phyloP scores from a whole-genome alignment of 805 yeast genomes.

The Ogataea angusta region DNA sequence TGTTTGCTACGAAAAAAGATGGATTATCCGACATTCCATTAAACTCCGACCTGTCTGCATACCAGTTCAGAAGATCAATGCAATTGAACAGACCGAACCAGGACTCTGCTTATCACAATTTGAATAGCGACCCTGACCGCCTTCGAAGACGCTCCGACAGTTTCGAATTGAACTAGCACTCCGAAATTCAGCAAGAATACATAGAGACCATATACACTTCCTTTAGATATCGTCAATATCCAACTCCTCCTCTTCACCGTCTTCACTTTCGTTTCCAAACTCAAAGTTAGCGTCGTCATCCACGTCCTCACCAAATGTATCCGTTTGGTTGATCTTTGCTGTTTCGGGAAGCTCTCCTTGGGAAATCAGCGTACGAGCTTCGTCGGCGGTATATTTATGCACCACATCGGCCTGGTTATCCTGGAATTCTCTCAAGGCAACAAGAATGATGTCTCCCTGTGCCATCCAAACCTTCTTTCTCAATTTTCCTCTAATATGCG shows the following conservation, averaged over 20 bases:
- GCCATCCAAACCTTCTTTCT: conserved; percentile 99
- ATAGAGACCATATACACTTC: conserved; percentile 4
- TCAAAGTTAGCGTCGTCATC: conserved; percentile 98
- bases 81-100: conserved; percentile 48
- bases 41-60: conserved; percentile 76
- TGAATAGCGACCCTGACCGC: conserved; percentile 37
- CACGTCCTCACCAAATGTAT: conserved; percentile 92
- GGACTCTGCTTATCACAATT: conserved; percentile 23
- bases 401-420: conserved; percentile 98
- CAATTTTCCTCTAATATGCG: conserved; percentile 97
- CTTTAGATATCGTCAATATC: conserved; percentile 91
- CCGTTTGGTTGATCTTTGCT: conserved; percentile 97
- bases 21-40: conserved; percentile 64
- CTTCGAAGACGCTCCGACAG: conserved; percentile 63
- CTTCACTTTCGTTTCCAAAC: conserved; percentile 90
- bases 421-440: conserved; percentile 96
- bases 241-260: conserved; percentile 70
- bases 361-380: conserved; percentile 92
- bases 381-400: conserved; percentile 94
- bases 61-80: conserved; percentile 73
- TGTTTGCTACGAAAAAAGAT: conserved; percentile 45
- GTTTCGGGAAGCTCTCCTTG: conserved; percentile 97
- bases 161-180: conserved; percentile 44
- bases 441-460: conserved; percentile 95
- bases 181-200: conserved; percentile 11